Evolutionary conservation across 1,284 basidiomycete genomes (phyloP).

Genomic region (Violaceomyces palustris): DNA sequence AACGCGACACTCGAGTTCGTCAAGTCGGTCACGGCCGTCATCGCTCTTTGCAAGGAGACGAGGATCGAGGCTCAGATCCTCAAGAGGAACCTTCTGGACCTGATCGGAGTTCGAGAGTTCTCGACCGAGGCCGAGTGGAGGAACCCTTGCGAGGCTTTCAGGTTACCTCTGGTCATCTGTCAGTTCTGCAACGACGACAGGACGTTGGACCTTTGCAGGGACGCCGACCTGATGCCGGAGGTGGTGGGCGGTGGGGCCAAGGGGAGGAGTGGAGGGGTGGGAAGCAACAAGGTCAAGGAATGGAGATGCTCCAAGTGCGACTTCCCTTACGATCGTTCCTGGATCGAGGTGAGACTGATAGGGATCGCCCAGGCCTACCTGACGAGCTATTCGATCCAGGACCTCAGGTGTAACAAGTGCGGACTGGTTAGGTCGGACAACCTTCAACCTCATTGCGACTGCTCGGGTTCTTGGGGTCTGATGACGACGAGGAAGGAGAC

Average conservation of each 20-base stretch:
- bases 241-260: slow-evolving; percentile 13
- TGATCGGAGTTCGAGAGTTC: slow-evolving; percentile 83
- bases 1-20: slow-evolving; percentile 80
- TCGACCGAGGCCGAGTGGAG: slow-evolving; percentile 55
- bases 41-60: slow-evolving; percentile 66
- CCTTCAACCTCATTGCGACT: slow-evolving; percentile 75
- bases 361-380: slow-evolving; percentile 69
- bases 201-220: slow-evolving; percentile 93
- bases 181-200: slow-evolving; percentile 80
- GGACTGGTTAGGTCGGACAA: slow-evolving; percentile 81
- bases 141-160: slow-evolving; percentile 89
- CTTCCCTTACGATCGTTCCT: slow-evolving; percentile 78
- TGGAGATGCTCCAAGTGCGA: slow-evolving; percentile 61
- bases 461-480: slow-evolving; percentile 63
- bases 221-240: slow-evolving; percentile 70
- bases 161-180: slow-evolving; percentile 82
- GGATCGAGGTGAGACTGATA: slow-evolving; percentile 81
- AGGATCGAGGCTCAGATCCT: slow-evolving; percentile 80
- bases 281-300: neutral
- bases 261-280: too few relatives aligned
- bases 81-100: slow-evolving; percentile 81
- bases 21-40: slow-evolving; percentile 80
- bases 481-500: slow-evolving; percentile 38
- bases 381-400: slow-evolving; percentile 77
- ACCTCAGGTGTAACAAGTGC: slow-evolving; percentile 74